phyloP scores from a whole-genome alignment of 139 green algal species.

The Tetradesmus lagerheimii region DNA sequence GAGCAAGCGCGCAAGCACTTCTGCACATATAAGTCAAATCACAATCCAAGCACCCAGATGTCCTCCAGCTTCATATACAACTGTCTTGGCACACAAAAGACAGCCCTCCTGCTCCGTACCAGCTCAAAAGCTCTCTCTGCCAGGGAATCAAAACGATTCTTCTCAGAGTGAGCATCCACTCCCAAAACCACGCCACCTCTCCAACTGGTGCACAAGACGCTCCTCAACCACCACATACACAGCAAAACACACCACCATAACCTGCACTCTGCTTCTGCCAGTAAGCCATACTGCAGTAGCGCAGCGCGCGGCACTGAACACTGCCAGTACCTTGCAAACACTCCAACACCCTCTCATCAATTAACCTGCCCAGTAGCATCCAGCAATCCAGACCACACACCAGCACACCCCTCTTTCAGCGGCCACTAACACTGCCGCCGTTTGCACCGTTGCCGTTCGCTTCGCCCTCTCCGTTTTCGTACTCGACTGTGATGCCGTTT shows the following conservation, averaged over 20 bases:
- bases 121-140: background rate
- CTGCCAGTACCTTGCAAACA: background rate
- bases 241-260: background rate
- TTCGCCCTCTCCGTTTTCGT: constrained; percentile 44
- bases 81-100: background rate
- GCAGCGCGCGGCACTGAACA: no score
- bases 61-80: background rate
- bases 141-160: background rate
- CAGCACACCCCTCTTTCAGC: background rate
- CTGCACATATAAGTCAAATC: no score
- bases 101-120: background rate
- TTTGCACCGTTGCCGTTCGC: background rate
- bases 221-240: background rate
- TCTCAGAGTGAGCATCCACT: background rate
- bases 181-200: background rate
- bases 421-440: background rate
- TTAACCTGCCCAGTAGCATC: background rate
- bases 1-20: background rate
- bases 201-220: background rate
- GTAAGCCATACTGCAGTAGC: no score
- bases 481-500: constrained; percentile 42
- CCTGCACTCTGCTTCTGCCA: background rate
- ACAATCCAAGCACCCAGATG: background rate
- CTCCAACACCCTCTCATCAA: background rate
- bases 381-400: background rate